Conservation (phyloP, 129 eudicot genomes). For the Lactuca saligna region DNA sequence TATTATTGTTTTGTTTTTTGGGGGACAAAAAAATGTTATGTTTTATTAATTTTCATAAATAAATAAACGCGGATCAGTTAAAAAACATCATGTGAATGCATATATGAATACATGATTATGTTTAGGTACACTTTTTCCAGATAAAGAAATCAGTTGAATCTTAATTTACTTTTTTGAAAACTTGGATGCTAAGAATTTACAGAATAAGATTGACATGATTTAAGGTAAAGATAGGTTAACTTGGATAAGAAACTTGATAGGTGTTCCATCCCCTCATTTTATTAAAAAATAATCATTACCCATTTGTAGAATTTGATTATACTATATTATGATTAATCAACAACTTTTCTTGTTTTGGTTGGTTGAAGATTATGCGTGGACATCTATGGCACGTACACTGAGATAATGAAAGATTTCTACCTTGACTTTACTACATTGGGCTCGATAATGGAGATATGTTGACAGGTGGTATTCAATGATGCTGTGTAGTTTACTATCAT, state of each 20-base stretch:
- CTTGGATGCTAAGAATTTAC: slow-evolving; percentile 19
- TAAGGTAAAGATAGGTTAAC: background rate
- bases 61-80: slow-evolving; percentile 23
- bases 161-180: slow-evolving; percentile 8
- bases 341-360: background rate
- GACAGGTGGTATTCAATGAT: background rate
- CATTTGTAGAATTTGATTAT: background rate
- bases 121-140: slow-evolving; percentile 2
- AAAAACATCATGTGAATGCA: slow-evolving; percentile 10
- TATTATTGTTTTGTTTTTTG: background rate
- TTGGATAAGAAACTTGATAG: background rate
- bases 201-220: slow-evolving; percentile 10
- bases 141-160: slow-evolving; percentile 14
- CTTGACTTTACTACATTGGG: slow-evolving; percentile 7
- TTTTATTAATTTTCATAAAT: too few species aligned
- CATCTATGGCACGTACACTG: background rate
- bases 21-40: background rate
- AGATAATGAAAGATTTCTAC: background rate
- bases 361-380: background rate
- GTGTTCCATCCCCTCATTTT: background rate
- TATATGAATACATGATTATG: slow-evolving; percentile 3
- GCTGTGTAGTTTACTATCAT: background rate
- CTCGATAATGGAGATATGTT: background rate
- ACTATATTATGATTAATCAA: background rate
- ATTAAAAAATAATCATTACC: background rate